phyloP scores from a whole-genome alignment of 495 filamentous ascomycete species.

The Coniosporium apollinis region DNA sequence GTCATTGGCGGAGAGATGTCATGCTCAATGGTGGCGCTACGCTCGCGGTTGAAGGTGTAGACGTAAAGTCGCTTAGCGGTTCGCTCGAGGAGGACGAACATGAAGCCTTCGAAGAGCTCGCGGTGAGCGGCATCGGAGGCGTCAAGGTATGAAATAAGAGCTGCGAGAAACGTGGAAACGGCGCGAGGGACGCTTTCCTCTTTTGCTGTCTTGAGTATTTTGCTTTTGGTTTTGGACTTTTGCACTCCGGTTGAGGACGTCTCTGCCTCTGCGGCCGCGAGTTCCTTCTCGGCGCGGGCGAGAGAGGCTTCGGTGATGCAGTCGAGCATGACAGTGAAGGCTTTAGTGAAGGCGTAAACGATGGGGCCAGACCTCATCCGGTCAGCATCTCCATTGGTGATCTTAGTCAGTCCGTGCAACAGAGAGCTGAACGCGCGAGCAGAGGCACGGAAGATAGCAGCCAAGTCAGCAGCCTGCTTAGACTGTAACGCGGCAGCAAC shows the following conservation, averaged over 20 bases:
- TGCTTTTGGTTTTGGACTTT: conserved; percentile 1
- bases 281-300: neutral
- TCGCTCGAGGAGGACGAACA: conserved; percentile 15
- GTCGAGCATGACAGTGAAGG: conserved; percentile 7
- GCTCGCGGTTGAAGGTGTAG: conserved; percentile 13
- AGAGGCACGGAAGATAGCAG: neutral
- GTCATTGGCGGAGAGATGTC: conserved; percentile 10
- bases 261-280: neutral
- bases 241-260: conserved; percentile 1
- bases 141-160: conserved; percentile 7
- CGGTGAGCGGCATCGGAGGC: conserved; percentile 8
- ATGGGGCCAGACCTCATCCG: conserved; percentile 6
- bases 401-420: neutral
- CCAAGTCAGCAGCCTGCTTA: neutral
- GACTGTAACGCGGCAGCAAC: too few relatives aligned
- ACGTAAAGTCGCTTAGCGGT: conserved; percentile 15
- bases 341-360: conserved; percentile 7
- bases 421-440: neutral
- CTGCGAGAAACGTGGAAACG: conserved; percentile 6
- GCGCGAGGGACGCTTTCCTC: conserved; percentile 2
- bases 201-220: conserved; percentile 1
- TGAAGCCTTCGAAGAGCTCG: conserved; percentile 21
- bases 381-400: neutral
- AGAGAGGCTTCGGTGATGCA: conserved; percentile 3
- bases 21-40: conserved; percentile 8